Base-by-base conservation (phyloP, 2,329 filamentous ascomycete species). In the Phialophora verrucosa region DNA sequence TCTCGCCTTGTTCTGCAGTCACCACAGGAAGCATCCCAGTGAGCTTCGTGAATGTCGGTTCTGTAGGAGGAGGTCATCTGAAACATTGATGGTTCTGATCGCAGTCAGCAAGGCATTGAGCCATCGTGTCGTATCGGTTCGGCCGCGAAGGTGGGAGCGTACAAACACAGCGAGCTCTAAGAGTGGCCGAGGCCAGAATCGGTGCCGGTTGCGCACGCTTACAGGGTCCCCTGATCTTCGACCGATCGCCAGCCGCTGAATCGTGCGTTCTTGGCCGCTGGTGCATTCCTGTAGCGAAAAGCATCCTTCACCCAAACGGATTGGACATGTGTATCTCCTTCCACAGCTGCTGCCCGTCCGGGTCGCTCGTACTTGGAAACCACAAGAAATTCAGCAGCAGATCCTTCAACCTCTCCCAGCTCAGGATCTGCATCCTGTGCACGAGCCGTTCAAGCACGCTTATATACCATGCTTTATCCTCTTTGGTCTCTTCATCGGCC, bases 391-490 rank as follows among this genome's bases (percentile, higher is more conserved):
- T 61, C 35, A 69, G 50, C 17, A 68, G 61, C 11, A 63, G 42
- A 11, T 59, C 53, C 53, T 47, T 63, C 60, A 66, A 42, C 12
- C 27, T 47, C 25, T 55, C 38, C 62, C 66, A 68, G 50, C 27
- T 44, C 27, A 55, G 47, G 14, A 65, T 50, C 49, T 47, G 50
- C 49, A 66, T 53, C 54, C 63, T 59, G n/a, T 60, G 38, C 20
- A 62, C 27, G 31, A 59, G 38, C 14, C 66, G 42, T 49, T 68
- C 66, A 20, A 66, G 64, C 11, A 59, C 65, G 5, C 29, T 32
- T 8, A 74, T 73, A 58, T 76, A 81, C 75, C 76, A 80, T 1
- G 69, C 31, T 27, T 61, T 61, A 4, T 51, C 49, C 14, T 49
- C 44, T 29, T 61, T 20, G 31, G 44, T 61, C 10, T 23, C 54